These are phyloP conservation scores for Yarrowia sp. DNA, from an alignment of 805 yeast species.

Conservation along the genomic window DNA sequence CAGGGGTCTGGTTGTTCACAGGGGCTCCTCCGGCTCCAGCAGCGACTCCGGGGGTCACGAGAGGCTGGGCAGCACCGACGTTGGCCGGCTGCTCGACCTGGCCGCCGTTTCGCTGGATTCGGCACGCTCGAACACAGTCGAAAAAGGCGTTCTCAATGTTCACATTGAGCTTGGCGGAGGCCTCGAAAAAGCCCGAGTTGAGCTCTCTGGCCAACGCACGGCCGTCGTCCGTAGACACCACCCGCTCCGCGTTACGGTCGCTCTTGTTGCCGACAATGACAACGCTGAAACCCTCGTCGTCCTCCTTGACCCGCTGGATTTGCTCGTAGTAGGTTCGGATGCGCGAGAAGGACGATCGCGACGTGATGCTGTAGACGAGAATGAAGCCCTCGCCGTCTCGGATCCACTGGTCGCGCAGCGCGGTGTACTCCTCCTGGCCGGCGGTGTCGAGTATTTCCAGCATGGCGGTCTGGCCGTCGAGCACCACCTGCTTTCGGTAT, in stretches of 20 bases:
- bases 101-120: slow-evolving; percentile 66
- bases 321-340: slow-evolving; percentile 80
- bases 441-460: slow-evolving; percentile 93
- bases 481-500: slow-evolving; percentile 77
- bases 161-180: slow-evolving; percentile 90
- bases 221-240: slow-evolving; percentile 83
- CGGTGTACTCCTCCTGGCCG: slow-evolving; percentile 84
- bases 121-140: slow-evolving; percentile 69
- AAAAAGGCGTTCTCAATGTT: slow-evolving; percentile 87
- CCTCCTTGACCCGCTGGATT: slow-evolving; percentile 75
- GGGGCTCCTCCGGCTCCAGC: slow-evolving; percentile 16
- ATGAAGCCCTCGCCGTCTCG: slow-evolving; percentile 92
- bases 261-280: slow-evolving; percentile 90
- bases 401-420: slow-evolving; percentile 84
- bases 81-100: slow-evolving; percentile 24
- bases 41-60: slow-evolving; percentile 12
- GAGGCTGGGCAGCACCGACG: slow-evolving; percentile 12
- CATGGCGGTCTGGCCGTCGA: slow-evolving; percentile 77
- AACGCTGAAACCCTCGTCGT: slow-evolving; percentile 65
- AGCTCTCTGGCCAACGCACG: slow-evolving; percentile 73
- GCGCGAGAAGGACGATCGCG: slow-evolving; percentile 84
- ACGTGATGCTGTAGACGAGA: slow-evolving; percentile 86
- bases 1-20: slow-evolving; percentile 6
- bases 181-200: slow-evolving; percentile 70
- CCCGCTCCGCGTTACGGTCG: slow-evolving; percentile 78